Base-by-base conservation (phyloP, 495 filamentous ascomycete species). In the Apiosordaria backusii region DNA sequence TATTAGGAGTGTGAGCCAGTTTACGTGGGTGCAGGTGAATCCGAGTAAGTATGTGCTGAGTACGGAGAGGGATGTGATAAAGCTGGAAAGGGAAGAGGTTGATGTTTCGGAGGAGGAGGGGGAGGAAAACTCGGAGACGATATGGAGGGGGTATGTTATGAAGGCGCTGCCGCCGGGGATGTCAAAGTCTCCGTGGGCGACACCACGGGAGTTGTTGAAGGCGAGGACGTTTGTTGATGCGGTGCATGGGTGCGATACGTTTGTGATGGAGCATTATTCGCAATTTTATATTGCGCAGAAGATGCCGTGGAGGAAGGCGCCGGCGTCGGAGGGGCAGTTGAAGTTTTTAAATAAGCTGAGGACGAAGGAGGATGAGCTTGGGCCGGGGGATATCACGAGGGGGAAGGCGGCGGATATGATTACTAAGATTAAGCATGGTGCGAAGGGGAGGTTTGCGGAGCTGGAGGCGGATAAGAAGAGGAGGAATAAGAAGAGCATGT, bases 371-470 rank as follows among this genome's bases (percentile, higher is more conserved):
- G 81, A 87, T n/a, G 78, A 82, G 59, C 72, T 95, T 19, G 80
- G 67, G n/a, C 50, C 76, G 0, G 74, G 72, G 1, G 82, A 85
- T 29, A 65, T 97, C 53, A 96, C 86, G 4, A 92, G 92, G 63
- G 95, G 95, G 1, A 85, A 86, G 70, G 96, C 95, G 35, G 84
- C 83, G 21, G 95, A 99, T 78, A 92, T 97, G 86, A 97, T 98
- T 66, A 96, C 90, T 1, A 97, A 97, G 73, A 70, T 97, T 65
- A 92, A 88, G 69, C 88, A 91, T 74, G 95, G 95, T 0, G 91
- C 90, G 10, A 86, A 86, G 70, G 89, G 90, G 13, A 82, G 85
- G 50, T 94, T 89, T 70, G 77, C 84, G 6, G 74, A 75, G 58
- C 69, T 86, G 18, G 78, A 83, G 72, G 82, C 80, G 0, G 77